Percentiles rank a stretch among this genome's conserved stretches.
Conservation (phyloP, 768 basidiomycete species). For the Fomitopsis pulvina region DNA sequence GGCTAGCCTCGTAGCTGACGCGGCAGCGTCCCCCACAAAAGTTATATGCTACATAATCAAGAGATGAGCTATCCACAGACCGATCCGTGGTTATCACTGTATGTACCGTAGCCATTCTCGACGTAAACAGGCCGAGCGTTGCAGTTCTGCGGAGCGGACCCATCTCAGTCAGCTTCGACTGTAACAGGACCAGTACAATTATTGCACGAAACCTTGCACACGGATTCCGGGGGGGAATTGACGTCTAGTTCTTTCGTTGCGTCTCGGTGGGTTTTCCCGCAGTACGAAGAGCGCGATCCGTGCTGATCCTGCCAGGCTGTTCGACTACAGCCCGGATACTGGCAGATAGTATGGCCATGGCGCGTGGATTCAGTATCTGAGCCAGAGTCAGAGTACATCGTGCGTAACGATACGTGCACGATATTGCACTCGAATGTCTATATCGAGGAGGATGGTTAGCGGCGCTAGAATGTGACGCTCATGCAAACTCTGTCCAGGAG, state of each 20-base stretch:
- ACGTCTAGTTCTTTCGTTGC: not conserved
- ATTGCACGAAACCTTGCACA: not conserved
- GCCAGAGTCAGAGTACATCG: too few relatives aligned
- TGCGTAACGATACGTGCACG: too few relatives aligned
- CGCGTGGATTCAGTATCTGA: too few relatives aligned
- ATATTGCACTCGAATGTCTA: too few relatives aligned
- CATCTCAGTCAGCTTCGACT: too few relatives aligned
- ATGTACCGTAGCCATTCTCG: not conserved
- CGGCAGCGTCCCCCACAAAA: not conserved
- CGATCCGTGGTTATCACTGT: not conserved
- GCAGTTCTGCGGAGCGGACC: too few relatives aligned
- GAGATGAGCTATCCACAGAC: not conserved
- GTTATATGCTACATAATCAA: not conserved
- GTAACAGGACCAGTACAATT: not conserved
- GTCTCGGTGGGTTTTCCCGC: slow-evolving; percentile 2
- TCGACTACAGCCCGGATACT: not conserved
- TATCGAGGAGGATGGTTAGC: too few relatives aligned
- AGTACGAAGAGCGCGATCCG: slow-evolving; percentile 3
- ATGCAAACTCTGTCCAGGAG: too few relatives aligned
- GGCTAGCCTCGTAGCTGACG: not conserved
- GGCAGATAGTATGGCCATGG: too few relatives aligned
- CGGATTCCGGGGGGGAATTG: not conserved
- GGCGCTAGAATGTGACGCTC: too few relatives aligned
- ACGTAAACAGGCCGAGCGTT: not conserved
- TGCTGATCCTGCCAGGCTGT: slow-evolving; percentile 2